Conservation (phyloP, 768 basidiomycete genomes). For the Pleurotus cornucopiae region DNA sequence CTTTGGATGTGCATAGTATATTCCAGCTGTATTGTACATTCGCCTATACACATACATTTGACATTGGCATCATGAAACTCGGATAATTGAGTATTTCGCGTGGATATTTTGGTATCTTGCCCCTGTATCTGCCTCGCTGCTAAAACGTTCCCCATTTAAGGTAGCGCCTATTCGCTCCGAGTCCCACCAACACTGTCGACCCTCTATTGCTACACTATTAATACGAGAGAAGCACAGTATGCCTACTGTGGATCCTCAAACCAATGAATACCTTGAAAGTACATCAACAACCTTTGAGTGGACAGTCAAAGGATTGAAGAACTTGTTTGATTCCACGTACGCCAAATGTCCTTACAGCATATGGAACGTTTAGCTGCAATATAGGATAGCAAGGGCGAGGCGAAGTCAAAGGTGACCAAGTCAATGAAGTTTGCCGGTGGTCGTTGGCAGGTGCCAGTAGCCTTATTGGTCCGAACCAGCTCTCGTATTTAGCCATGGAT, state of each 20-base stretch:
- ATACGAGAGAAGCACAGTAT: background rate
- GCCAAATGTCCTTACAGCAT: background rate
- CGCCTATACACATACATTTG: no score
- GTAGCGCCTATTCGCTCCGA: background rate
- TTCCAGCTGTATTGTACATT: no score
- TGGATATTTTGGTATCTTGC: no score
- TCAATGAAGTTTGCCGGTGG: conserved; percentile 75
- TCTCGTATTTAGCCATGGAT: no score
- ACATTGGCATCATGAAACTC: no score
- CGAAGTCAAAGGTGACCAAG: conserved; percentile 75
- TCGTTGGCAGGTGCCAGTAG: conserved; percentile 56
- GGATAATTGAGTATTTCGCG: no score
- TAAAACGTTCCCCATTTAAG: background rate
- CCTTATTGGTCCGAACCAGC: no score
- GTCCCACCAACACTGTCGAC: background rate
- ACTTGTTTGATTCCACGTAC: conserved; percentile 65
- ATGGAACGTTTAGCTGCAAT: background rate
- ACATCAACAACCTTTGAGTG: conserved; percentile 68
- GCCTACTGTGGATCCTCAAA: background rate
- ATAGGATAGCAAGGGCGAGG: conserved; percentile 52
- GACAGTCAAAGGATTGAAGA: conserved; percentile 67
- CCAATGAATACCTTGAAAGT: conserved; percentile 42
- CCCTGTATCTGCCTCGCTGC: no score
- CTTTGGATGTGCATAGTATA: no score
- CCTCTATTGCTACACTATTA: background rate